phyloP scores from a whole-genome alignment of 495 filamentous ascomycete genomes.

The Trichoderma virens region DNA sequence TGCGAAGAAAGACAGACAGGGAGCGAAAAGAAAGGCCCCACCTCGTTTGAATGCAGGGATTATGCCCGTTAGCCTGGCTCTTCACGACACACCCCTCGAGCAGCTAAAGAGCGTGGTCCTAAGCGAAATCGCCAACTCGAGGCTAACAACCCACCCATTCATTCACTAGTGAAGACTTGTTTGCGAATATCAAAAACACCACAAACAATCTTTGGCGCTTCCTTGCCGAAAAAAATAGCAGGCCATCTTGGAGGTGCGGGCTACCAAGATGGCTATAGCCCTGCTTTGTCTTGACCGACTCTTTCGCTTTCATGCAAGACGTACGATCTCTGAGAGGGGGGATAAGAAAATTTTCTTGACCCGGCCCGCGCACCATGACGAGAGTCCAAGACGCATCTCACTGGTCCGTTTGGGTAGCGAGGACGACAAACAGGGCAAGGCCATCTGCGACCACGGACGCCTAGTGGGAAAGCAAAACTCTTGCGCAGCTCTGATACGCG shows the following conservation, averaged over 20 bases:
- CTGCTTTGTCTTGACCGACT: neutral
- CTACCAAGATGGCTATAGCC: neutral
- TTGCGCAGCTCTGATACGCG: neutral
- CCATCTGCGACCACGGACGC: slow-evolving; percentile 2
- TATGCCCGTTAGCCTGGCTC: neutral
- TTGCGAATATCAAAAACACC: slow-evolving; percentile 1
- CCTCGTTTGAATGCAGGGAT: neutral
- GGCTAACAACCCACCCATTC: neutral
- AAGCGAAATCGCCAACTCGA: neutral
- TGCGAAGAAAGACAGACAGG: neutral
- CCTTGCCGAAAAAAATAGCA: neutral
- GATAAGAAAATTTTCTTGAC: neutral
- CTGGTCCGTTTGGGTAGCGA: neutral
- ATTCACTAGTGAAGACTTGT: neutral
- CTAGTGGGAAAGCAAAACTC: neutral
- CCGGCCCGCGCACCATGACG: neutral
- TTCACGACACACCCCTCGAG: neutral
- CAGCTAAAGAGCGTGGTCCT: neutral
- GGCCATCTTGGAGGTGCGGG: neutral
- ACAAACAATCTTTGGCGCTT: neutral
- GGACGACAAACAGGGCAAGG: neutral
- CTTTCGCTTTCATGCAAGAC: neutral
- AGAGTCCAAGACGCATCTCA: neutral
- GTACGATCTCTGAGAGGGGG: neutral
- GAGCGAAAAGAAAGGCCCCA: neutral